These are phyloP conservation scores for Aureobasidium mangrovei DNA, from an alignment of 2,329 filamentous ascomycete genomes.

Conservation along the genomic window DNA sequence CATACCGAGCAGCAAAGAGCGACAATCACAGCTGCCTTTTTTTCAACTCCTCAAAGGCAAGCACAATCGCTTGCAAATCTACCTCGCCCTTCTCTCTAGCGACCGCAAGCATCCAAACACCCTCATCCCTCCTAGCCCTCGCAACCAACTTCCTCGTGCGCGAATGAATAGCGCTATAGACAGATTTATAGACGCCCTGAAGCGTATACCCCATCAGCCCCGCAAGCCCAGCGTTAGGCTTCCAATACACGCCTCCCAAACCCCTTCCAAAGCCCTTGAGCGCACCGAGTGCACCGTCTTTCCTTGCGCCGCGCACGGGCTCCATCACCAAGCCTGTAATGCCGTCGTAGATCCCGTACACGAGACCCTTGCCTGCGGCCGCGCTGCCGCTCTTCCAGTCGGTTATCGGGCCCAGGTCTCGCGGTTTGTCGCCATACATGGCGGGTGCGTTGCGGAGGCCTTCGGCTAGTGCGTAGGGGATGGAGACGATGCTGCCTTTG, in stretches of 20 bases:
- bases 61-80: neutral
- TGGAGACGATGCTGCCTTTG: neutral
- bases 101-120: neutral
- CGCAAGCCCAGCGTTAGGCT: neutral
- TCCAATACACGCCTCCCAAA: neutral
- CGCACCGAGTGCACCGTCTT: neutral
- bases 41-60: neutral
- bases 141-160: neutral
- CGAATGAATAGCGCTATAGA: constrained; percentile 1
- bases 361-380: constrained; percentile 6
- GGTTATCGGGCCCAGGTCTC: constrained; percentile 46
- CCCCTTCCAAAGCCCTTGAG: constrained; percentile 1
- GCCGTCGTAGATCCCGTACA: constrained; percentile 36
- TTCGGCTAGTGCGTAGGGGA: constrained; percentile 41
- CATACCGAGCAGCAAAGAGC: too few species aligned
- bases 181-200: neutral
- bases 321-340: constrained; percentile 54
- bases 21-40: neutral
- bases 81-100: neutral
- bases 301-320: constrained; percentile 35
- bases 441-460: constrained; percentile 62
- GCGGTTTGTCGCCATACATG: constrained; percentile 57
- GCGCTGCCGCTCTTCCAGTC: constrained; percentile 52
- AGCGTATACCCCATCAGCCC: neutral
- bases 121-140: neutral